Evolutionary conservation across 148 eudicot species (phyloP).

Genomic region (Rhododendron ferrugineum): DNA sequence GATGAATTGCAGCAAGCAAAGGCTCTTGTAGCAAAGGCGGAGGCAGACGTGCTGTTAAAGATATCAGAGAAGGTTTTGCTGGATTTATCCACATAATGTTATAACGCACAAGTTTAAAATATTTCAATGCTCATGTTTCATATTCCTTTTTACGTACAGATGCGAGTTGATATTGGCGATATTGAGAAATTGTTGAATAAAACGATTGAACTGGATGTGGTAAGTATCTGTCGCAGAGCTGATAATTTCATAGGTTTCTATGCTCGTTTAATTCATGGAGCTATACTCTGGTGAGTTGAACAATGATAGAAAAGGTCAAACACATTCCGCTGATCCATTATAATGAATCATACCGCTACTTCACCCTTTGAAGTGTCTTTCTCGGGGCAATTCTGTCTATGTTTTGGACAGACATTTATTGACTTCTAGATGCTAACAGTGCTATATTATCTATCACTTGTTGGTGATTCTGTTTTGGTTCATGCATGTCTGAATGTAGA

Average conservation of each 20-base stretch:
- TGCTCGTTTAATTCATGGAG: background rate
- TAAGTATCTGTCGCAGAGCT: conserved; percentile 28
- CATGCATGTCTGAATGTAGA: conserved; percentile 26
- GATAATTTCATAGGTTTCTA: background rate
- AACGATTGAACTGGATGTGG: conserved; percentile 72
- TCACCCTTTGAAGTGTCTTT: background rate
- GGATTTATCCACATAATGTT: conserved; percentile 5
- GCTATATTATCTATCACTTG: background rate
- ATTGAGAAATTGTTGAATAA: conserved; percentile 49
- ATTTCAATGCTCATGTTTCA: conserved; percentile 8
- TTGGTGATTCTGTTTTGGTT: conserved; percentile 7
- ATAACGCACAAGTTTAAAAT: background rate
- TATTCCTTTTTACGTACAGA: conserved; percentile 36
- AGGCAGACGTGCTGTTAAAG: conserved; percentile 73
- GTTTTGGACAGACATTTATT: background rate
- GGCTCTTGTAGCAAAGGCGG: conserved; percentile 67
- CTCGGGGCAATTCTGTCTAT: background rate
- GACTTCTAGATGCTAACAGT: background rate
- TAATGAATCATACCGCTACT: background rate
- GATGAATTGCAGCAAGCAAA: conserved; percentile 88
- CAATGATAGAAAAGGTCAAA: background rate
- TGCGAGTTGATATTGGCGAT: conserved; percentile 60
- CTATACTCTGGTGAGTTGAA: background rate
- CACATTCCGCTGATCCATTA: background rate
- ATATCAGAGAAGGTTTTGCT: conserved; percentile 72